Conservation (phyloP, 2,329 filamentous ascomycete species). For the Daldinia sp. region DNA sequence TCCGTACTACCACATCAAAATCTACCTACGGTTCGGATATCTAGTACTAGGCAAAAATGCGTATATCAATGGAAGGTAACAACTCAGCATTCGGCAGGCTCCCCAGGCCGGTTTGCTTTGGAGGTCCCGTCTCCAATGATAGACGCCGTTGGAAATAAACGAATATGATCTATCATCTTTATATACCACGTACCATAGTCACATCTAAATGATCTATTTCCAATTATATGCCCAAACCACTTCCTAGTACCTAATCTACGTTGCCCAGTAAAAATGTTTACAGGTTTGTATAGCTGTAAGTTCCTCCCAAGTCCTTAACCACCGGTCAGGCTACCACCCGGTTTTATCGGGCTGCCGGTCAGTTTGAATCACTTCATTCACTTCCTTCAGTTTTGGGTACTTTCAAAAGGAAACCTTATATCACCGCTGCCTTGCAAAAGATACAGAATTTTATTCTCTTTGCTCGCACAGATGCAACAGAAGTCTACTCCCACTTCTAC, state of each 20-base stretch:
- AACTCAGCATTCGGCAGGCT: neutral
- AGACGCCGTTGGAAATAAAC: neutral
- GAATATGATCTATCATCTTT: conserved; percentile 6
- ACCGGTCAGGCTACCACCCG: neutral
- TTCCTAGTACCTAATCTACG: too few relatives aligned
- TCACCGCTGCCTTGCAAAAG: neutral
- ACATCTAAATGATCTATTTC: neutral
- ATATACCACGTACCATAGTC: too few relatives aligned
- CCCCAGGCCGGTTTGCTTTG: neutral
- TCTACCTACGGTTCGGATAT: neutral
- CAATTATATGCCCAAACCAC: neutral
- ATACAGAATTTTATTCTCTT: neutral
- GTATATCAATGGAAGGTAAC: neutral
- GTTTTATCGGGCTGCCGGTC: too few relatives aligned
- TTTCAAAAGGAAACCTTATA: neutral
- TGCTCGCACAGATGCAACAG: neutral
- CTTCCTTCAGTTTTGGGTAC: neutral
- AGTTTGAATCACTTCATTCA: too few relatives aligned
- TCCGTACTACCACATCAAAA: neutral
- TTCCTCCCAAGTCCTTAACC: neutral
- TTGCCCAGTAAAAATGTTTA: neutral
- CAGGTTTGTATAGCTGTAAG: too few relatives aligned
- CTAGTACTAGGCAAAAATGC: neutral
- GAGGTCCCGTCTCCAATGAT: neutral
- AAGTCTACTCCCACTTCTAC: too few relatives aligned